Base-by-base conservation (phyloP, 441 rosid species). In the Rhodomyrtus psidioides region DNA sequence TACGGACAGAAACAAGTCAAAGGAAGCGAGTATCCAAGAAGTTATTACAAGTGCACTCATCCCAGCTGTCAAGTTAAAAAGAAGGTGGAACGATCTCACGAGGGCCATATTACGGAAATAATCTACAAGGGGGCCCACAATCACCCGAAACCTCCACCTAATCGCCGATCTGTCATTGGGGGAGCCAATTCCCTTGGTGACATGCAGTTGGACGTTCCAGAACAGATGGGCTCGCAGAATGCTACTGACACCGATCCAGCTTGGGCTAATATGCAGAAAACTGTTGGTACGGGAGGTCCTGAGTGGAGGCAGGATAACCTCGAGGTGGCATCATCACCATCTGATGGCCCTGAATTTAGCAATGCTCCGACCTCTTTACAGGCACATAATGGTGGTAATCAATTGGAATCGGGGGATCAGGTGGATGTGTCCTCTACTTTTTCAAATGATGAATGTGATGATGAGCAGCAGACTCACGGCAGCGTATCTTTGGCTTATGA, bases 51-150 rank as follows among this genome's bases (percentile, higher is more conserved):
- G 84, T 94, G 97, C 84, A 93, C 97, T 8, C 90, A 91, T 87
- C 91, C 90, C 10, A 92, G 90, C 74, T 94, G 97, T 88, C 95
- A 82, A 62, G 97, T 93, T 53, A 93, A 91, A 93, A 94, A 94
- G 91, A 94, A 94, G 86, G 97, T 93, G 62, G 97, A 93, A 75
- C 91, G 96, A 56, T 93, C 97, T 84, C 92, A 89, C 57, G 94
- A 94, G 89, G 97, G 97, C 81, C 94, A 94, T 89, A 93, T 93
- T 87, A 93, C 93, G 5, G 95, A 93, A 91, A 94, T 94, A 84
- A 93, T 93, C 87, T 94, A 93, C 88, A 94, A 93, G 90, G 94
- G 96, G 87, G 89, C 91, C 53, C 97, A 94, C 89, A 93, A 91
- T 84, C 97, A 94, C 82, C 88, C 88, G 10, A 93, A 92, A 88